Evolutionary conservation across 2,329 filamentous ascomycete species (phyloP), one percentile per base, ranked within the genome.

Genomic region (Aspergillus persii): DNA sequence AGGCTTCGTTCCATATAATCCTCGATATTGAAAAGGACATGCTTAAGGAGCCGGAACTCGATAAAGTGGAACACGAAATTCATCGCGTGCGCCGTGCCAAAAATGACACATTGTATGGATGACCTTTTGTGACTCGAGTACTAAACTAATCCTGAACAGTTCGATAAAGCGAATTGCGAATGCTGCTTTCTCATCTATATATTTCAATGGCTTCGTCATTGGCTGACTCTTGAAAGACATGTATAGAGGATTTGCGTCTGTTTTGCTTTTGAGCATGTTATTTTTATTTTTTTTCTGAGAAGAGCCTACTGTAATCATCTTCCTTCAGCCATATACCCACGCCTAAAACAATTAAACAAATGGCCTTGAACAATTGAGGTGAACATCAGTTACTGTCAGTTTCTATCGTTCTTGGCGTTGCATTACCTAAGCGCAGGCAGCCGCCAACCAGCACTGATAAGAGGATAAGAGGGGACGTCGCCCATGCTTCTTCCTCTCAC

Each of bases 11-110:
- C 27, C 53, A 55, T 55, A 55, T 49, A 12, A 18, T 55, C 33
- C 53, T 55, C 50, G 53, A 55, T 50, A 15, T 39, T 8, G 53
- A 55, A 8, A 49, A 55, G 18, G 53, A 55, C 8, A 49, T 49
- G 53, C 27, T 55, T n/a, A 33, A 8, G 5, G 44, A 55, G 12
- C 53, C 53, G 30, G 46, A 55, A 30, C 27, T 55, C 7, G 27
- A 39, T n/a, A 55, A 15, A n/a, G 53, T 55, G 23, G 44, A 36
- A 15, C 53, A 55, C 27, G 53, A 55, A n/a, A 44, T 39, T 36
- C 30, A 55, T 39, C 46, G 44, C n/a, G 53, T 55, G 39, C 53
- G 27, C 31, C 53, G 53, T 8, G 46, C 12, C 9, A 6, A 48
- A 11, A 29, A 55, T 55, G 53, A 26, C 12, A 33, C 44, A 55